Base-by-base conservation (phyloP, 116 monocot species). In the Posidonia oceanica region DNA sequence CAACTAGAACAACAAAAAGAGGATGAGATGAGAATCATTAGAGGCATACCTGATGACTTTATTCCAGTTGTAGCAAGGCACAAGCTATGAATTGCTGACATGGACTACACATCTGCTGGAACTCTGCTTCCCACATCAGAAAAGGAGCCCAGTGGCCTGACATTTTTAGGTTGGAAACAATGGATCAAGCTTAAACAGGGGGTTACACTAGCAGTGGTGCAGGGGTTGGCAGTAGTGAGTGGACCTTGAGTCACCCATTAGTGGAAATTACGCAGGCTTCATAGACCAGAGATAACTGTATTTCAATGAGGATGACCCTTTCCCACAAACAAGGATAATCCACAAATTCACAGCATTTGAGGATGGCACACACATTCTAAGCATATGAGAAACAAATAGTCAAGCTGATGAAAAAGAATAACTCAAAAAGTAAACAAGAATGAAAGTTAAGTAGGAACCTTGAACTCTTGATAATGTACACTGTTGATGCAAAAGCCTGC, bases 41-140 rank as follows among this genome's bases (percentile, higher is more conserved):
- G 3, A 39, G 6, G 39, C 15, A 39, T 64, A 39, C 39, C 59
- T 59, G 64, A 64, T 39, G 3, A 64, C 39, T 64, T 64, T 36
- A 15, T 39, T 16, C 64, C 14, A 14, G 10, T 38, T 57, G 57
- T 15, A 14, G 16, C 36, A 38, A 39, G 39, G 15, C 39, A 64
- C 64, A 38, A 59, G 11, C 21, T 11, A 7, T 64, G 37, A 15
- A 64, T 64, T 39, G 64, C 38, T 64, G 40, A 14, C 39, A 64
- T 64, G 37, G 64, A 64, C 15, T 64, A 16, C 64, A 64, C 64
- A 64, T 64, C 39, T 39, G 6, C 64, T 39, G 38, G 38, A 64
- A 40, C 38, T 38, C 17, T 64, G 14, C 64, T 39, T 38, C 39
- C 64, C 64, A 64, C 64, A 39, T 39, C 11, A 64, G 39, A 64